phyloP scores from a whole-genome alignment of 2,329 filamentous ascomycete species.

The Rachicladosporium sp. region DNA sequence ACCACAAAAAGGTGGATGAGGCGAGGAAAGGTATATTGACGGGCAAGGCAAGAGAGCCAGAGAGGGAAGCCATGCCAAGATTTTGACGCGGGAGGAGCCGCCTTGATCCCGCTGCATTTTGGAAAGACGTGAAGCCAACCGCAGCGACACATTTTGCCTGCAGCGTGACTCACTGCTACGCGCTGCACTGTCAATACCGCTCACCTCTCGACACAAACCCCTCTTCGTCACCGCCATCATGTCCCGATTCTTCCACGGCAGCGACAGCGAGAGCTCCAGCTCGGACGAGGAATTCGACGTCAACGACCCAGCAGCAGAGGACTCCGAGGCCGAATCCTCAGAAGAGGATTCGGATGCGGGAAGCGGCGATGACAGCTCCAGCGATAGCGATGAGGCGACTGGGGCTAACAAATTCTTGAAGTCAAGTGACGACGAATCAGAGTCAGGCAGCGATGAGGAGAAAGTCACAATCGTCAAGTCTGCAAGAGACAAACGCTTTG shows the following conservation, averaged over 20 bases:
- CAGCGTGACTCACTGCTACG: too few species aligned
- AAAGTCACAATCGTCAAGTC: conserved; percentile 81
- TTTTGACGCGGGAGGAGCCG: too few species aligned
- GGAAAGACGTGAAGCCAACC: too few species aligned
- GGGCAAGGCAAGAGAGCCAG: too few species aligned
- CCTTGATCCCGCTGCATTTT: too few species aligned
- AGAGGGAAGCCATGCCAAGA: too few species aligned
- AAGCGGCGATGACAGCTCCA: conserved; percentile 34
- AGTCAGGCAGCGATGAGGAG: conserved; percentile 67
- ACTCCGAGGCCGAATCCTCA: conserved; percentile 44
- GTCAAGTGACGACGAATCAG: conserved; percentile 46
- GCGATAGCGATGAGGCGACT: conserved; percentile 45
- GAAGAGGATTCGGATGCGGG: conserved; percentile 23
- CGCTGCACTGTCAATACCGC: too few species aligned
- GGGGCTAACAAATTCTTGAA: conserved; percentile 78
- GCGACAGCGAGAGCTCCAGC: conserved; percentile 81
- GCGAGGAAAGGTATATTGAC: too few species aligned
- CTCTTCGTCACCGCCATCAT: conserved; percentile 37
- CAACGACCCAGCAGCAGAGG: conserved; percentile 50
- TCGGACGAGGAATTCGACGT: conserved; percentile 82
- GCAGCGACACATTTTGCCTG: too few species aligned
- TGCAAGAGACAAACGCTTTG: conserved; percentile 92
- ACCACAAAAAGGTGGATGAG: too few species aligned
- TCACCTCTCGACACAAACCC: too few species aligned
- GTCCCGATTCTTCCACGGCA: conserved; percentile 96